Evolutionary conservation across 805 yeast genomes (phyloP).

Genomic region (Hanseniaspora valbyensis): DNA sequence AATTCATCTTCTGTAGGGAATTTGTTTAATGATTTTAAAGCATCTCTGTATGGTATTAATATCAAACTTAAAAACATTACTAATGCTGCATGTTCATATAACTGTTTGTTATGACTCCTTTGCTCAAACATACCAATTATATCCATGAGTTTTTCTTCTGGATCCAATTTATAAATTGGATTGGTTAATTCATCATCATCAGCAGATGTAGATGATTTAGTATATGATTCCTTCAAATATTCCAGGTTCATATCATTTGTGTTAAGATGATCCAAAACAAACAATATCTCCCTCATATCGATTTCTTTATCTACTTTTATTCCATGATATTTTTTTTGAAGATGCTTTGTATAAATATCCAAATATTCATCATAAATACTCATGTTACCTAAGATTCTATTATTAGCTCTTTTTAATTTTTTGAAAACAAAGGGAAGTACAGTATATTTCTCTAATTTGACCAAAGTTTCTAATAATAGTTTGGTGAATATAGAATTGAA

Average conservation of each 20-base stretch:
- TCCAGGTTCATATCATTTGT: neutral
- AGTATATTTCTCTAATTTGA: conserved; percentile 44
- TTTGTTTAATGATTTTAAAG: neutral
- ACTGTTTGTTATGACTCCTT: neutral
- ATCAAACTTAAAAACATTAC: neutral
- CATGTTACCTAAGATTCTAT: conserved; percentile 49
- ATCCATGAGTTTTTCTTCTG: neutral
- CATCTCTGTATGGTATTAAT: neutral
- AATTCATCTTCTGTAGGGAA: neutral
- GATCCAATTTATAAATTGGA: neutral
- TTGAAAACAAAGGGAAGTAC: conserved; percentile 51
- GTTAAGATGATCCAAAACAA: neutral
- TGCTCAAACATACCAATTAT: neutral
- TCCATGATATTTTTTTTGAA: neutral
- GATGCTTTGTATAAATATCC: neutral
- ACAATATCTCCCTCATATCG: neutral
- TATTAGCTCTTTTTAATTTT: conserved; percentile 64
- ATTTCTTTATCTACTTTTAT: neutral
- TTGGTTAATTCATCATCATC: neutral
- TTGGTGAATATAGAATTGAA: conserved; percentile 60
- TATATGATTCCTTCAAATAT: neutral
- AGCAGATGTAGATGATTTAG: neutral
- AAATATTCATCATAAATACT: neutral
- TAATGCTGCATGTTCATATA: neutral
- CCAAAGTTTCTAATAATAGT: conserved; percentile 49